phyloP scores from a whole-genome alignment of 805 yeast genomes.

The Priceomyces melissophilus region DNA sequence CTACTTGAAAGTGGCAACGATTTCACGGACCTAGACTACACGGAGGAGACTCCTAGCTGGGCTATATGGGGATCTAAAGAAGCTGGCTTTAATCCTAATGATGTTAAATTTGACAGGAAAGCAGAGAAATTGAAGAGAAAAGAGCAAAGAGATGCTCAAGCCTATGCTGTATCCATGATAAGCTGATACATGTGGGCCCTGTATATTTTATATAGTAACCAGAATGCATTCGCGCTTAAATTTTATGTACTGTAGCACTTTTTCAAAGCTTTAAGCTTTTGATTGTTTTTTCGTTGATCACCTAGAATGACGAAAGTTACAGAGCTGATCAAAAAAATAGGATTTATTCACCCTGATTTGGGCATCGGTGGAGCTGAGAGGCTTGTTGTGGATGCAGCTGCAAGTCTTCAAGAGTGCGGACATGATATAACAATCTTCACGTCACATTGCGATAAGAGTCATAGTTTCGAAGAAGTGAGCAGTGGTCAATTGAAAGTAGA shows the following conservation, averaged over 20 bases:
- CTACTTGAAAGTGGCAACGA: conserved; percentile 60
- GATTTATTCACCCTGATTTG: conserved; percentile 91
- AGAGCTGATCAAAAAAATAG: conserved; percentile 46
- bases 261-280: not conserved
- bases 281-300: not conserved
- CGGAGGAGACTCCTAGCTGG: conserved; percentile 82
- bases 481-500: conserved; percentile 54
- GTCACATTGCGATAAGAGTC: conserved; percentile 82
- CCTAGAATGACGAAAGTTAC: not conserved
- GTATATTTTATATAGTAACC: not conserved
- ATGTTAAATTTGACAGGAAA: conserved; percentile 63
- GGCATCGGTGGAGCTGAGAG: conserved; percentile 99
- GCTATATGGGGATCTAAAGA: conserved; percentile 82
- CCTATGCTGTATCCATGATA: not conserved
- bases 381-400: conserved; percentile 92
- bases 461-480: conserved; percentile 88
- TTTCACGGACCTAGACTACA: conserved; percentile 78
- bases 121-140: conserved; percentile 54
- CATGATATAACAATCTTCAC: conserved; percentile 72
- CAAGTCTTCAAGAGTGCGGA: conserved; percentile 69
- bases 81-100: conserved; percentile 90
- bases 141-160: conserved; percentile 32
- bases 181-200: no score
- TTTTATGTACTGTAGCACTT: not conserved
- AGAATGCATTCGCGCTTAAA: not conserved